Percentiles rank a stretch among this genome's conserved stretches.
Evolutionary conservation across 371 early-diverging fungal genomes (phyloP).

Genomic region (Massospora cicadina): DNA sequence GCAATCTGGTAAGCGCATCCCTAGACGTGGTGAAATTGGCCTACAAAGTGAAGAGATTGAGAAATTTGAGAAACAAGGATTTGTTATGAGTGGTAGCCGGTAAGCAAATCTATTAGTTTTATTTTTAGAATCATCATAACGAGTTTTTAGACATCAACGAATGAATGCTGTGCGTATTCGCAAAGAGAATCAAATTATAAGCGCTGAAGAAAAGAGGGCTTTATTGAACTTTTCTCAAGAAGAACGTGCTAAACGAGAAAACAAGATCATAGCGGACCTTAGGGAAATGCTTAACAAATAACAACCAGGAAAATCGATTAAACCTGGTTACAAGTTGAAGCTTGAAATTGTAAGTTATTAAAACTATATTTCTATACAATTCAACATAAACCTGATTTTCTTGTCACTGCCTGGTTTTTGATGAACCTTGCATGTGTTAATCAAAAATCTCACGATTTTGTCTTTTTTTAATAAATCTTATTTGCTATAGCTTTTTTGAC

Average conservation of each 20-base stretch:
- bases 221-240: constrained; percentile 62
- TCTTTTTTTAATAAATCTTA: too few species aligned
- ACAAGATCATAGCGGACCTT: constrained; percentile 71
- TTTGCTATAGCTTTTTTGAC: too few species aligned
- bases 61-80: constrained; percentile 71
- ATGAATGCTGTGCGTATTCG: constrained; percentile 93
- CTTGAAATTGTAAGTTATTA: too few species aligned
- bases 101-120: constrained; percentile 14
- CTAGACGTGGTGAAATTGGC: constrained; percentile 93
- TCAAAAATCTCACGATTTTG: too few species aligned
- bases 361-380: too few species aligned
- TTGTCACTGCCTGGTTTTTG: too few species aligned
- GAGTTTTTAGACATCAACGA: constrained; percentile 64
- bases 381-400: too few species aligned
- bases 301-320: too few species aligned
- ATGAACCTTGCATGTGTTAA: too few species aligned
- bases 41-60: constrained; percentile 65
- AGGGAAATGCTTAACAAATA: constrained; percentile 35
- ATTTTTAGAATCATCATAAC: too few species aligned
- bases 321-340: too few species aligned
- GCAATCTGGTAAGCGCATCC: constrained; percentile 85
- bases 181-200: constrained; percentile 86
- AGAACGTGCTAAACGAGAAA: constrained; percentile 69
- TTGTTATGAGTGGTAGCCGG: constrained; percentile 90
- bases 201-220: constrained; percentile 68